Conservation (phyloP, 805 yeast genomes). For the Cyberlindnera amylophila region DNA sequence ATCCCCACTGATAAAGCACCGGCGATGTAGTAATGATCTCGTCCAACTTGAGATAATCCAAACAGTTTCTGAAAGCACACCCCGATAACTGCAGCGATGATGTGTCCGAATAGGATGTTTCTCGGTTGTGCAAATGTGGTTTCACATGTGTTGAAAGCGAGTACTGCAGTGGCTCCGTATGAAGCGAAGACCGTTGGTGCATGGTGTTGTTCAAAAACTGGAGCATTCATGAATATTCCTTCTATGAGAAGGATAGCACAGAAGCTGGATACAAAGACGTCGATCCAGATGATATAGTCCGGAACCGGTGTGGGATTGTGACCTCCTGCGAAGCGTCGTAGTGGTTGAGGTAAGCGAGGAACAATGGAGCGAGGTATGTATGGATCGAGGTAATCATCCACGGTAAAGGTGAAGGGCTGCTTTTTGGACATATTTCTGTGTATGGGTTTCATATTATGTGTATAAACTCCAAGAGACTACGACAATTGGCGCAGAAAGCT, state of each 20-base stretch:
- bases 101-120: slow-evolving; percentile 52
- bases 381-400: slow-evolving; percentile 20
- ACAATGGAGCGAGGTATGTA: slow-evolving; percentile 25
- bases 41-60: slow-evolving; percentile 39
- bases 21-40: slow-evolving; percentile 49
- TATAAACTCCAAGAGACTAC: too few species aligned
- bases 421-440: too few species aligned
- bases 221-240: slow-evolving; percentile 39
- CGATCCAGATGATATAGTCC: slow-evolving; percentile 44
- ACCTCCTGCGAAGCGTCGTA: slow-evolving; percentile 39
- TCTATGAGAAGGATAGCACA: slow-evolving; percentile 42
- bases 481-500: too few species aligned
- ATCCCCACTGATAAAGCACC: slow-evolving; percentile 57
- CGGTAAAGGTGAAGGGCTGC: slow-evolving; percentile 11
- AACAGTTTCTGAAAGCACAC: slow-evolving; percentile 52
- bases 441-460: too few species aligned
- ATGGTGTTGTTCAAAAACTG: slow-evolving; percentile 36
- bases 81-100: slow-evolving; percentile 51
- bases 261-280: slow-evolving; percentile 42
- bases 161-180: slow-evolving; percentile 61
- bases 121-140: slow-evolving; percentile 67
- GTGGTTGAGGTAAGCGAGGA: slow-evolving; percentile 32
- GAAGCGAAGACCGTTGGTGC: slow-evolving; percentile 50
- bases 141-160: slow-evolving; percentile 50
- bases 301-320: slow-evolving; percentile 23